These are phyloP conservation scores for Brassica juncea DNA, from an alignment of 345 rosid species.

Conservation along the genomic window DNA sequence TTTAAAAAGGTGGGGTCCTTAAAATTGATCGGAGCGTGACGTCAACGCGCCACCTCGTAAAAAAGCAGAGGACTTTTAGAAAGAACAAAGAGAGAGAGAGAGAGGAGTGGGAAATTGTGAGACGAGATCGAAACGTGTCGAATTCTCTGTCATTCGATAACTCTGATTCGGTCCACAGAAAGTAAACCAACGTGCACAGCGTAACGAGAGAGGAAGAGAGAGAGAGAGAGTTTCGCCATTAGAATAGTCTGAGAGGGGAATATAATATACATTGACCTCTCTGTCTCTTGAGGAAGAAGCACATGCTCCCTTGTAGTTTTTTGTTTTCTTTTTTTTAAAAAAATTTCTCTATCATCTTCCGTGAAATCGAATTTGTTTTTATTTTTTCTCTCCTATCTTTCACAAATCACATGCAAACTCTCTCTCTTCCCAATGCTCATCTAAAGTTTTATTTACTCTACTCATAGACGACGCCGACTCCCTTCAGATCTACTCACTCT, in stretches of 20 bases:
- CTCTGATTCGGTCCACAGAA: slow-evolving; percentile 28
- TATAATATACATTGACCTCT: slow-evolving; percentile 67
- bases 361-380: slow-evolving; percentile 23
- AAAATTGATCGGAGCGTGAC: slow-evolving; percentile 3
- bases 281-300: slow-evolving; percentile 38
- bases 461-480: slow-evolving; percentile 22
- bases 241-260: slow-evolving; percentile 23
- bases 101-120: not conserved
- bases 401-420: slow-evolving; percentile 55
- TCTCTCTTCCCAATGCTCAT: slow-evolving; percentile 39
- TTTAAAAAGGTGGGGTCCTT: not conserved
- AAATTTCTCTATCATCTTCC: not conserved
- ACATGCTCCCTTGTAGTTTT: slow-evolving; percentile 43
- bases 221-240: slow-evolving; percentile 23
- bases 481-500: slow-evolving; percentile 49
- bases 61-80: not conserved
- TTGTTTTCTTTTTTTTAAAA: not conserved
- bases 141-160: slow-evolving; percentile 28
- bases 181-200: slow-evolving; percentile 41
- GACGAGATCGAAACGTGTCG: slow-evolving; percentile 30
- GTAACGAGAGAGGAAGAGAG: slow-evolving; percentile 17
- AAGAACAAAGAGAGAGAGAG: not conserved
- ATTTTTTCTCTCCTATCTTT: slow-evolving; percentile 29
- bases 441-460: slow-evolving; percentile 51
- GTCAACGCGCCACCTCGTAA: slow-evolving; percentile 20